A percentile compares a stretch with the other conserved stretches of the same genome.
These are phyloP conservation scores for Fraxinus nigra DNA, from an alignment of 305 asterid genomes.

Conservation along the genomic window DNA sequence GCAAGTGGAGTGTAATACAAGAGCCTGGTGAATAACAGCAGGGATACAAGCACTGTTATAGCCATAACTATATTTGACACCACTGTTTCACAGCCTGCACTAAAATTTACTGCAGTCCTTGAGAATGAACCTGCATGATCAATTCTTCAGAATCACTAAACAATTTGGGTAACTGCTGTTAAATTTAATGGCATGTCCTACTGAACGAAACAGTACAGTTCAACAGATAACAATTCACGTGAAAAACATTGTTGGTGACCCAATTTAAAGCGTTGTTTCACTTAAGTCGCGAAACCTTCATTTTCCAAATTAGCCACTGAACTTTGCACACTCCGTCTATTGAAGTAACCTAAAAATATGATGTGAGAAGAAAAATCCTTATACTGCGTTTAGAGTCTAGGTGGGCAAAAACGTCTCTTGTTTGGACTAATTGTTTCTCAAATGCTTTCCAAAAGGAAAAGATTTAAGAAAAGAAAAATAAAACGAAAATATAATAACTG, in stretches of 20 bases:
- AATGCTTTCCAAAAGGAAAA: neutral
- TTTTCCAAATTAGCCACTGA: neutral
- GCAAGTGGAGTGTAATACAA: slow-evolving; percentile 66
- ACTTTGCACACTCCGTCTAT: neutral
- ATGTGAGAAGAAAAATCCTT: neutral
- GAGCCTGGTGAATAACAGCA: slow-evolving; percentile 52
- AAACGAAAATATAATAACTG: neutral
- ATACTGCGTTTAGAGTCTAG: neutral
- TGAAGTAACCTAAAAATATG: neutral
- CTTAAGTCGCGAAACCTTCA: neutral
- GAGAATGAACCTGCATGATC: slow-evolving; percentile 64
- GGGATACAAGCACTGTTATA: slow-evolving; percentile 51
- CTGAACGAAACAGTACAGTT: too few species aligned
- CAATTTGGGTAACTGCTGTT: neutral
- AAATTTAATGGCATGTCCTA: too few species aligned
- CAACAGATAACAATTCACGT: neutral
- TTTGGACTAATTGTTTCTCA: neutral
- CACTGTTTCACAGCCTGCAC: slow-evolving; percentile 66
- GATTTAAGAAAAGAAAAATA: neutral
- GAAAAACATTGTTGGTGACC: neutral
- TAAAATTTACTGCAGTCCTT: slow-evolving; percentile 74
- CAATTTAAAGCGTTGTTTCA: neutral
- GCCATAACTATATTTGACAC: slow-evolving; percentile 77
- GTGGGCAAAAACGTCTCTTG: neutral
- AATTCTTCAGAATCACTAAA: neutral